Evolutionary conservation across 1,284 basidiomycete genomes (phyloP), one percentile per base, ranked within the genome.

Genomic region (Leccinum solheimii): DNA sequence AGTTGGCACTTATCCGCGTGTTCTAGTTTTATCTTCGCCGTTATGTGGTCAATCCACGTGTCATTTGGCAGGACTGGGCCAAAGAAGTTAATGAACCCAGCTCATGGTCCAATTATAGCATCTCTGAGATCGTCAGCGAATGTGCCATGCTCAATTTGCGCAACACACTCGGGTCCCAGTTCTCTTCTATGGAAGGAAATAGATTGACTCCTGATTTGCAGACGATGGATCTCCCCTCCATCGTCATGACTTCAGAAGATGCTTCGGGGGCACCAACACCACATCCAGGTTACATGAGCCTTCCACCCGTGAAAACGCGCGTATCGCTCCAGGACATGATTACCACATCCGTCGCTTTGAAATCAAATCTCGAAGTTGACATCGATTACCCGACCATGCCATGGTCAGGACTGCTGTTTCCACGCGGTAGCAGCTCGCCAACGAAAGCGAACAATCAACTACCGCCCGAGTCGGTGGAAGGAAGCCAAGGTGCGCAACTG

Each of bases 291-390:
- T 56, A 63, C 45, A 64, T 63, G 8, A 66, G 52, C 19, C 66
- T 68, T 49, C 72, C 71, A 19, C 61, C 64, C 65, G 75, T 64
- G 66, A 74, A 64, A 69, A 77, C 66, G 13, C 81, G 79, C 34
- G 77, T 91, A 55, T 90, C 88, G 2, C 75, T 91, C n/a, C 81
- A 86, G 66, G 84, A 87, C 61, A 90, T 91, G 84, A 80, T 90
- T 56, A 77, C 82, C 30, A 85, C 84, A 1, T 90, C 89, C 1
- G 78, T 90, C 40, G 84, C 85, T 2, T 79, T 91, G 56, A 91
- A 87, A 72, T 87, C 87, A 7, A 83, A 85, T 61, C 69, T 85
- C 21, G 83, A 88, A 38, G 72, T 90, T 58, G 83, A 88, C 60
- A 78, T 88, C 56, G 77, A 82, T 23, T 77, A 81, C 48, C 77